Base-by-base conservation (phyloP, 2,329 filamentous ascomycete species). In the Neofusicoccum ribis region DNA sequence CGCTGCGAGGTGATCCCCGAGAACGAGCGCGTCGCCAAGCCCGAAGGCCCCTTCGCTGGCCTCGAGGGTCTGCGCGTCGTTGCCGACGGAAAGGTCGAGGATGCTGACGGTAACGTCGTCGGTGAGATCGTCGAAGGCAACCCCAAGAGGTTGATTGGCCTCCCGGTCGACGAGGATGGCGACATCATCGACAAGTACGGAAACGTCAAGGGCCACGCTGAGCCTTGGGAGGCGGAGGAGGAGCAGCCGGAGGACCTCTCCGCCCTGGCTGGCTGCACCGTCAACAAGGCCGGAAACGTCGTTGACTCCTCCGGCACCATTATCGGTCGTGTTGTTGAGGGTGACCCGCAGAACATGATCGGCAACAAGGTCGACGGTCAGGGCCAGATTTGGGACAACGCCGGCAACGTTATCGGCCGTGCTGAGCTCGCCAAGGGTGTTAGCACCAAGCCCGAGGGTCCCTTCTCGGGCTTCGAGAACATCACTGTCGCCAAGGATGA, bases 1-100 rank as follows among this genome's bases (percentile, higher is more conserved):
- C 84, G 83, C 66, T 88, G 87, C 52, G 88, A 91, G 71, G 79
- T 91, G 31, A 87, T 92, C 44, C 82, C 89, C 23, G 87, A 89
- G 71, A 84, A 88, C 12, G 89, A 91, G 79, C 81, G 81, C 56
- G 82, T 82, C 68, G 73, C 75, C 66, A 83, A 81, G 73, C 80
- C 81, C 34, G 82, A 84, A 66, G 82, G 81, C 65, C 80, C 80
- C 31, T 84, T 84, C 69, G 81, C 81, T 65, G 82, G 82, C 67
- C 78, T 83, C 20, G 74, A 82, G 68, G 81, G 79, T 58, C 78
- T 83, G 23, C 78, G 79, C 60, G 82, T 84, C 64, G 74, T 83
- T 64, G 72, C 79, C 52, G 81, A 78, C 54, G 82, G 82, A 67
- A 79, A 82, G 74, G 72, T 84, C 66, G 81, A 79, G 65, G 82